Evolutionary conservation across 768 basidiomycete genomes (phyloP).

Genomic region (Pulveroboletus sp.): DNA sequence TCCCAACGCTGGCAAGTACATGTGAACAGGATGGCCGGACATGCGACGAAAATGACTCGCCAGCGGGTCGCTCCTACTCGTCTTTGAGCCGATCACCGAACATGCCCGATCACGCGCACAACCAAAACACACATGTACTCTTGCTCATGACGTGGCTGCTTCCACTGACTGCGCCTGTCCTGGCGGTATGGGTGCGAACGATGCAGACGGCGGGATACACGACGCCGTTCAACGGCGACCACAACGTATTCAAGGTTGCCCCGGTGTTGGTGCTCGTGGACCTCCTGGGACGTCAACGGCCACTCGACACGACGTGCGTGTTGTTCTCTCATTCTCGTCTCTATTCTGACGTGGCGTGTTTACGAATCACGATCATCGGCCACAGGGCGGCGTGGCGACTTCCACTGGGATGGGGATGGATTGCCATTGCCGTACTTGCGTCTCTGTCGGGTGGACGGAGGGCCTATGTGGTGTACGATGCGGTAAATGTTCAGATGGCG

Average conservation of each 20-base stretch:
- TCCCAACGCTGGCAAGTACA: constrained; percentile 23
- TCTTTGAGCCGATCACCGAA: background rate
- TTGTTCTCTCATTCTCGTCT: background rate
- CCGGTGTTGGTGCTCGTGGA: constrained; percentile 65
- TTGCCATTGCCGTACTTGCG: constrained; percentile 45
- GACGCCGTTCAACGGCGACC: constrained; percentile 80
- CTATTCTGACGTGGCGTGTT: background rate
- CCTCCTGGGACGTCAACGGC: constrained; percentile 48
- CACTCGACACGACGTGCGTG: constrained; percentile 41
- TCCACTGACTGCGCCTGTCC: constrained; percentile 68
- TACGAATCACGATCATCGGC: background rate
- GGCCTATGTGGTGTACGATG: constrained; percentile 64
- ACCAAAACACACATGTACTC: constrained; percentile 58
- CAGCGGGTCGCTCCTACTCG: background rate
- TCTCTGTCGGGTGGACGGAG: constrained; percentile 64
- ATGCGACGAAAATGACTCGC: constrained; percentile 13
- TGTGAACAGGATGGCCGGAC: background rate
- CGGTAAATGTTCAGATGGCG: constrained; percentile 37
- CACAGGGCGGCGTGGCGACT: constrained; percentile 9
- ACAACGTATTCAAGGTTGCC: constrained; percentile 58
- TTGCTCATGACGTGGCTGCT: constrained; percentile 78
- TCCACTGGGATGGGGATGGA: constrained; percentile 50
- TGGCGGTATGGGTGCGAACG: constrained; percentile 89
- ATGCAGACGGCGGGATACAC: constrained; percentile 72
- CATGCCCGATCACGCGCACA: constrained; percentile 26